phyloP scores from a whole-genome alignment of 2,329 filamentous ascomycete species.

The Pseudopithomyces maydicus region DNA sequence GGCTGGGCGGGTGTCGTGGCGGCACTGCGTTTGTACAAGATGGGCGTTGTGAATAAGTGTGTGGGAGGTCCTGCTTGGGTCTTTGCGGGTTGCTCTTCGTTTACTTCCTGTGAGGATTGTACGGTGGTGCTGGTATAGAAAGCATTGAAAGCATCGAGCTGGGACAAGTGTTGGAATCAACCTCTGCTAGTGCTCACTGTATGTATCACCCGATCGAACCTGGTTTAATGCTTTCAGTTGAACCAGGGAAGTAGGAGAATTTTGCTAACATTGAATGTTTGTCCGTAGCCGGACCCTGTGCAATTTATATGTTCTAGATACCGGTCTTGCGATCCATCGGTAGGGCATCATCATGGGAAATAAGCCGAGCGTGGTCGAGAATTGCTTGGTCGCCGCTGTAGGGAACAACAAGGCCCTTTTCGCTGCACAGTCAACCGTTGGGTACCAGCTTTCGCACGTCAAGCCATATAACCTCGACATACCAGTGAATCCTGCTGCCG shows the following conservation, averaged over 20 bases:
- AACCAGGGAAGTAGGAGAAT: too few species aligned
- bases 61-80: not conserved
- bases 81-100: not conserved
- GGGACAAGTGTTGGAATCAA: too few species aligned
- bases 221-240: too few species aligned
- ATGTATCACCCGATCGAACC: too few species aligned
- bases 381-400: constrained; percentile 36
- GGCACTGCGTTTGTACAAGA: not conserved
- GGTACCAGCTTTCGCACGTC: constrained; percentile 38
- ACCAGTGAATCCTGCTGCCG: constrained; percentile 55
- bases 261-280: too few species aligned
- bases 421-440: constrained; percentile 26
- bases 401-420: constrained; percentile 28
- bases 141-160: too few species aligned
- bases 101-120: too few species aligned
- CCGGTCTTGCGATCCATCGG: too few species aligned
- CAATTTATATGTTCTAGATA: too few species aligned
- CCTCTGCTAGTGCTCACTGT: too few species aligned
- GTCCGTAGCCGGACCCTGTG: too few species aligned
- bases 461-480: constrained; percentile 46
- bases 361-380: constrained; percentile 29
- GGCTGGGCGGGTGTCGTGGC: not conserved
- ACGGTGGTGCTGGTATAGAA: too few species aligned
- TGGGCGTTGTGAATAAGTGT: not conserved
- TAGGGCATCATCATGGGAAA: constrained; percentile 33